These are phyloP conservation scores for Opeltia flavorubescens DNA, from an alignment of 495 filamentous ascomycete genomes.

Conservation along the genomic window DNA sequence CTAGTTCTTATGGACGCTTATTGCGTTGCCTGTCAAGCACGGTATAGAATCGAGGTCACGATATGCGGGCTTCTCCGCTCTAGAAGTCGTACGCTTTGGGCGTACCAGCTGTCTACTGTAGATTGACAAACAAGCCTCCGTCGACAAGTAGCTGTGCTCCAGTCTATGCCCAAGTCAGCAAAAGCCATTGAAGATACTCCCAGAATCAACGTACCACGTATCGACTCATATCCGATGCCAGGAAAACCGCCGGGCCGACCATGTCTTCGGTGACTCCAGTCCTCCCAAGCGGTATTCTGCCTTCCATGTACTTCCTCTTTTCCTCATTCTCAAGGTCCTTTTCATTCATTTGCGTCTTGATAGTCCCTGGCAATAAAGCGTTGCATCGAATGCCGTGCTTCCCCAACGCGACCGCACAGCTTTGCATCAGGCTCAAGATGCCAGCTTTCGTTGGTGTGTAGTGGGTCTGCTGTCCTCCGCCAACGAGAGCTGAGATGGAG, in stretches of 20 bases:
- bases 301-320: constrained; percentile 77
- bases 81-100: too few relatives aligned
- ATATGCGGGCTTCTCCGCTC: too few relatives aligned
- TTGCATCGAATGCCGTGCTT: constrained; percentile 70
- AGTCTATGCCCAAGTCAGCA: constrained; percentile 32
- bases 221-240: constrained; percentile 66
- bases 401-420: constrained; percentile 63
- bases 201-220: constrained; percentile 35
- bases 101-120: constrained; percentile 36
- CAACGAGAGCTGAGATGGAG: constrained; percentile 75
- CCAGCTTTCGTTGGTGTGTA: constrained; percentile 91
- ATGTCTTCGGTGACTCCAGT: constrained; percentile 22
- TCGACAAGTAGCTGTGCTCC: constrained; percentile 79
- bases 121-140: constrained; percentile 60
- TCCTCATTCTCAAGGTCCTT: constrained; percentile 48
- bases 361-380: constrained; percentile 73
- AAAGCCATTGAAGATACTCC: neutral
- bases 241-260: constrained; percentile 52
- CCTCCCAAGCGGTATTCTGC: constrained; percentile 61
- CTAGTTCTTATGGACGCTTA: too few relatives aligned
- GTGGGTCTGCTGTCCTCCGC: constrained; percentile 66
- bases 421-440: constrained; percentile 73
- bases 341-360: constrained; percentile 77
- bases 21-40: too few relatives aligned
- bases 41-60: too few relatives aligned